These are phyloP conservation scores for Ensete glaucum DNA, from an alignment of 176 grass and related monocot genomes.

Conservation along the genomic window DNA sequence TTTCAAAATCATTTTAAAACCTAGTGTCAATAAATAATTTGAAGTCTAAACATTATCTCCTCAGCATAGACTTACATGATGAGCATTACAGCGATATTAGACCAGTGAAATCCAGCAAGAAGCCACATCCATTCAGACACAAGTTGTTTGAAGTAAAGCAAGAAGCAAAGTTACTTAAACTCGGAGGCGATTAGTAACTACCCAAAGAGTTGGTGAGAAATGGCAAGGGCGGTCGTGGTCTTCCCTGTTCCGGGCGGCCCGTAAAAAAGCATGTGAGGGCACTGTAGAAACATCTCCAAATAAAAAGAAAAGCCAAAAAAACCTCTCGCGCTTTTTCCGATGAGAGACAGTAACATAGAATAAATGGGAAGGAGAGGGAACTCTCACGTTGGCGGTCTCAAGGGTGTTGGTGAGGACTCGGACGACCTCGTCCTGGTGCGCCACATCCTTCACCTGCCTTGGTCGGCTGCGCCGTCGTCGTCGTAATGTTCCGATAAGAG, in stretches of 20 bases:
- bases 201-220: slow-evolving; percentile 92
- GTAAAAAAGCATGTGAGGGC: slow-evolving; percentile 95
- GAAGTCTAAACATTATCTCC: too few species aligned
- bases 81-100: neutral
- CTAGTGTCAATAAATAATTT: too few species aligned
- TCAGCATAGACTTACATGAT: too few species aligned
- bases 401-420: slow-evolving; percentile 94
- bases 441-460: slow-evolving; percentile 91
- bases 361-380: neutral
- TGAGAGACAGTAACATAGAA: neutral
- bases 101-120: neutral
- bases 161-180: neutral
- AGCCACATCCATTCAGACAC: neutral
- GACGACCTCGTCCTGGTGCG: slow-evolving; percentile 94
- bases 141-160: neutral
- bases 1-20: too few species aligned
- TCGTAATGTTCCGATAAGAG: neutral
- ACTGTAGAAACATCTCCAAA: slow-evolving; percentile 31
- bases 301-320: slow-evolving; percentile 3
- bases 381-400: slow-evolving; percentile 67
- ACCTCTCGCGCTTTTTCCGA: neutral
- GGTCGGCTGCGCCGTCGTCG: slow-evolving; percentile 49
- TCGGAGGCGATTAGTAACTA: slow-evolving; percentile 12
- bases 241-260: slow-evolving; percentile 91
- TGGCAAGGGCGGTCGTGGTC: slow-evolving; percentile 84